Percentiles rank a stretch among this genome's conserved stretches.
Conservation (phyloP, 176 grass and related monocot genomes). For the Musa schizocarpa region DNA sequence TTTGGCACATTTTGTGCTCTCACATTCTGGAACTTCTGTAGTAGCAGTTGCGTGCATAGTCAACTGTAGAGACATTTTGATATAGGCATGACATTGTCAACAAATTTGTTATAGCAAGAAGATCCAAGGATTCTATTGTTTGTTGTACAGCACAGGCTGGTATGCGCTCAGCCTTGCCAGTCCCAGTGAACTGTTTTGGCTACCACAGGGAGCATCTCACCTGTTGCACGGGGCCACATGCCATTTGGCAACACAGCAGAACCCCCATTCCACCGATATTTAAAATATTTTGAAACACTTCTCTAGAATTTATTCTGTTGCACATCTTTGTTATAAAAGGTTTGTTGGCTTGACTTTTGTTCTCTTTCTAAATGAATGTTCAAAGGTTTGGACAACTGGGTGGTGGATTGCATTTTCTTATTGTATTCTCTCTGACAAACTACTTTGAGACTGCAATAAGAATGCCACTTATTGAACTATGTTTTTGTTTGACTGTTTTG, state of each 20-base stretch:
- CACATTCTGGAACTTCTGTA: background rate
- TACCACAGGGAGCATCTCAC: background rate
- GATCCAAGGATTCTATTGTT: background rate
- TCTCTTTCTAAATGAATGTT: slow-evolving; percentile 4
- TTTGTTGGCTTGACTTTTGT: slow-evolving; percentile 5
- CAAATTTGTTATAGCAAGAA: background rate
- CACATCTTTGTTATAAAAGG: slow-evolving; percentile 15
- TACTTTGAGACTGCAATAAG: background rate
- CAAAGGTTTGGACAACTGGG: too few relatives aligned
- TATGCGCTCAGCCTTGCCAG: background rate
- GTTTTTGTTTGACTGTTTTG: background rate
- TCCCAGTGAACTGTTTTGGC: background rate
- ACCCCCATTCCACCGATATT: background rate
- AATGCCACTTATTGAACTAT: background rate
- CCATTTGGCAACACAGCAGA: background rate
- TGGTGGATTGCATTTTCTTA: too few relatives aligned
- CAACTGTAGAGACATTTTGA: background rate
- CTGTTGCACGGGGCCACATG: background rate
- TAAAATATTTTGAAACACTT: background rate
- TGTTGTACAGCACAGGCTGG: background rate
- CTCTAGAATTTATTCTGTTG: background rate
- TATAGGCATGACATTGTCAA: background rate
- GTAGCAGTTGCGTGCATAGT: background rate
- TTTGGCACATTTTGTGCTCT: background rate
- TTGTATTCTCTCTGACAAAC: background rate